Conservation (phyloP, 169 alveolate species). For the Eimeria sp. region DNA sequence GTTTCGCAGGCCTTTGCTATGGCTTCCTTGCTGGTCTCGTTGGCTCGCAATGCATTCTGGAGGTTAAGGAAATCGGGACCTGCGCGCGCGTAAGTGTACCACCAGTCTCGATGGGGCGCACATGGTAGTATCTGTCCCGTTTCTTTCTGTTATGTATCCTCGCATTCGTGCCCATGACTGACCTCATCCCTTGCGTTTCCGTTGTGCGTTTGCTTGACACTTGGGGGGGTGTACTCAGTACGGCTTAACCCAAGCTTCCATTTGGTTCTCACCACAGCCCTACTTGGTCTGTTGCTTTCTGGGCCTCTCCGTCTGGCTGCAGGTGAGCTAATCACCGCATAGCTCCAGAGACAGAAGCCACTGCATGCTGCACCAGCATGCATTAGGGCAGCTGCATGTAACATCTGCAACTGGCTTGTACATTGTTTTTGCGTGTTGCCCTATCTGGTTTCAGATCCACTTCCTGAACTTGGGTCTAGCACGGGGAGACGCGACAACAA, state of each 20-base stretch:
- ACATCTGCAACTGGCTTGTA: background rate
- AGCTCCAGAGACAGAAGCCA: background rate
- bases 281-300: constrained; percentile 89
- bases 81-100: constrained; percentile 83
- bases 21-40: constrained; percentile 92
- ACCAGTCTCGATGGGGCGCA: no score
- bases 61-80: constrained; percentile 91
- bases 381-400: background rate
- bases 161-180: background rate
- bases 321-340: background rate
- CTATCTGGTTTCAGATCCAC: constrained; percentile 85
- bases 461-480: constrained; percentile 91
- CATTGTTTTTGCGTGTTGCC: background rate
- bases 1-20: constrained; percentile 88
- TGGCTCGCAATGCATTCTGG: constrained; percentile 92
- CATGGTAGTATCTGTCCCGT: no score
- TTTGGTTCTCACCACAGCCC: constrained; percentile 88
- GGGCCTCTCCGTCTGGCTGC: constrained; percentile 88
- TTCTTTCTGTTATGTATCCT: no score
- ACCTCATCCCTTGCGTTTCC: background rate
- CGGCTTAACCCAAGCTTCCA: constrained; percentile 84
- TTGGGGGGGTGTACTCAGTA: constrained; percentile 42
- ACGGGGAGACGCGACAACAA: constrained; percentile 91
- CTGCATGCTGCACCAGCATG: background rate
- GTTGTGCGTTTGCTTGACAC: background rate